A percentile compares a stretch with the other conserved stretches of the same genome.
These are phyloP conservation scores for Dalechampia spathulata DNA, from an alignment of 441 rosid species.

Conservation along the genomic window DNA sequence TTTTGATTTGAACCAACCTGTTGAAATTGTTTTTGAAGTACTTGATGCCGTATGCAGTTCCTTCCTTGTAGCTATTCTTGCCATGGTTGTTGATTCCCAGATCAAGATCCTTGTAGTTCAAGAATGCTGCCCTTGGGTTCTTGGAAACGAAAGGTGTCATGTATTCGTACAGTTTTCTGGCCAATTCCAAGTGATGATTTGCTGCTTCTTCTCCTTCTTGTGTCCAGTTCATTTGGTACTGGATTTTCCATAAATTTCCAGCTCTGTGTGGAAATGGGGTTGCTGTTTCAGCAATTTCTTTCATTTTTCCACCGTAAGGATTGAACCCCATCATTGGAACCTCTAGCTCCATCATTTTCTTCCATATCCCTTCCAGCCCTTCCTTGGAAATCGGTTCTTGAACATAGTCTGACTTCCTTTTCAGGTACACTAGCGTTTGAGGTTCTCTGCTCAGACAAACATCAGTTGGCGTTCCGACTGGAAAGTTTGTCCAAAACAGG, in stretches of 20 bases:
- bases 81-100: too few relatives aligned
- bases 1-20: constrained; percentile 35
- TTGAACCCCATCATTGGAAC: too few relatives aligned
- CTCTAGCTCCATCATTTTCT: too few relatives aligned
- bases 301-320: too few relatives aligned
- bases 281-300: too few relatives aligned
- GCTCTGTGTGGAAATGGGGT: too few relatives aligned
- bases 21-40: constrained; percentile 40
- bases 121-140: constrained; percentile 21
- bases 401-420: constrained; percentile 37
- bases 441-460: constrained; percentile 20
- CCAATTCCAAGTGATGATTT: neutral
- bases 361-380: constrained; percentile 5
- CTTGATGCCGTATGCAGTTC: constrained; percentile 32
- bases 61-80: constrained; percentile 19
- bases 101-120: constrained; percentile 37
- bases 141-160: too few relatives aligned
- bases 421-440: constrained; percentile 11
- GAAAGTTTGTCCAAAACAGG: constrained; percentile 24
- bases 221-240: too few relatives aligned
- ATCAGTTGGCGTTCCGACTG: constrained; percentile 17
- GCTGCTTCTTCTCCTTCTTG: constrained; percentile 8
- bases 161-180: constrained; percentile 9
- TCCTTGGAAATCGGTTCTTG: constrained; percentile 19
- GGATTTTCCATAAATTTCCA: too few relatives aligned